A percentile compares a stretch with the other conserved stretches of the same genome.
Conservation (phyloP, 2,329 filamentous ascomycete genomes). For the Aspergillus tanneri region DNA sequence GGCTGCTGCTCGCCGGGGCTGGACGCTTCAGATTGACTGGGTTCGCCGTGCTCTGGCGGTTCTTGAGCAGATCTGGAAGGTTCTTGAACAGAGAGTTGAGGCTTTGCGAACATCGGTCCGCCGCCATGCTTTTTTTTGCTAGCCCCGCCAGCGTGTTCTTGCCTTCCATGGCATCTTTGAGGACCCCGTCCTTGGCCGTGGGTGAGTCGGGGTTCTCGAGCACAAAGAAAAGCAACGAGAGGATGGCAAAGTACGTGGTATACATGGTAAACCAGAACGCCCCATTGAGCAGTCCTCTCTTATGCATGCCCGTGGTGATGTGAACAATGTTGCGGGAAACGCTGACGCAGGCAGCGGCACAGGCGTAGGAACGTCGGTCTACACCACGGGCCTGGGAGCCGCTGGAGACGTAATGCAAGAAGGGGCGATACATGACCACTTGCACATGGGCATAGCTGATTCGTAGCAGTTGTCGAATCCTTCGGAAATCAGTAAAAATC, state of each 20-base stretch:
- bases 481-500: slow-evolving; percentile 23
- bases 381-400: slow-evolving; percentile 51
- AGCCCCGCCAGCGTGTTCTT: slow-evolving; percentile 77
- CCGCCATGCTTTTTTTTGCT: slow-evolving; percentile 80
- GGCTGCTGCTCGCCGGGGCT: slow-evolving; percentile 31
- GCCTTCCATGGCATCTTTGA: slow-evolving; percentile 81
- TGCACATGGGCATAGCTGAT: slow-evolving; percentile 65
- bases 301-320: slow-evolving; percentile 65
- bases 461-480: slow-evolving; percentile 60
- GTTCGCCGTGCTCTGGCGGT: slow-evolving; percentile 48
- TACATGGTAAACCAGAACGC: slow-evolving; percentile 70
- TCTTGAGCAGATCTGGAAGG: slow-evolving; percentile 69
- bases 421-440: slow-evolving; percentile 64
- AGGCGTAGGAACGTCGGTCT: slow-evolving; percentile 64
- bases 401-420: slow-evolving; percentile 62
- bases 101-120: slow-evolving; percentile 77
- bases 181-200: slow-evolving; percentile 66
- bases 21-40: slow-evolving; percentile 52
- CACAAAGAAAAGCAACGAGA: slow-evolving; percentile 64
- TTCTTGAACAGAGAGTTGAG: slow-evolving; percentile 78
- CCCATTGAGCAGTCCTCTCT: slow-evolving; percentile 58
- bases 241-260: slow-evolving; percentile 65
- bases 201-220: slow-evolving; percentile 63
- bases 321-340: slow-evolving; percentile 66
- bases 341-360: slow-evolving; percentile 64